Evolutionary conservation across 2,329 filamentous ascomycete species (phyloP).

Genomic region (Polychaeton citri): DNA sequence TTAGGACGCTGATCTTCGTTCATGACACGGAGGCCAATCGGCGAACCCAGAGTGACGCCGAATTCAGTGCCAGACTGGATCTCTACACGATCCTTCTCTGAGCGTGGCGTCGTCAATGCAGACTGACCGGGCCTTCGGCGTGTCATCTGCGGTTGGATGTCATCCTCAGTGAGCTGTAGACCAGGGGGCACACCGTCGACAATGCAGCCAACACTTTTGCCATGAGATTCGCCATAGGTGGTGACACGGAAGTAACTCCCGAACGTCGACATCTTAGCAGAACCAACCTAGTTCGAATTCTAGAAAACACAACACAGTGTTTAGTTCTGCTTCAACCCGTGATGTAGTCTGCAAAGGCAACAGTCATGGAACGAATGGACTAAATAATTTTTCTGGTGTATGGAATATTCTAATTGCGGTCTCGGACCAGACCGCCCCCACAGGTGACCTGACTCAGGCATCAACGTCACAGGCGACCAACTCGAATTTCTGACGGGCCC

Average conservation of each 20-base stretch:
- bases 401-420: too few relatives aligned
- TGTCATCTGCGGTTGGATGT: slow-evolving; percentile 92
- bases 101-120: slow-evolving; percentile 76
- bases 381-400: too few relatives aligned
- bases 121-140: slow-evolving; percentile 80
- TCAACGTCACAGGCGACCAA: too few relatives aligned
- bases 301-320: neutral
- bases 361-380: too few relatives aligned
- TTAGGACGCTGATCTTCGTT: slow-evolving; percentile 89
- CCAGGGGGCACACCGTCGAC: slow-evolving; percentile 85
- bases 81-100: slow-evolving; percentile 82
- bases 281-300: neutral
- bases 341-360: too few relatives aligned
- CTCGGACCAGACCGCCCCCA: too few relatives aligned
- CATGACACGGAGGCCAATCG: slow-evolving; percentile 72
- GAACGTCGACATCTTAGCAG: slow-evolving; percentile 68
- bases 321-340: too few relatives aligned
- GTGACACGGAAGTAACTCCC: slow-evolving; percentile 70
- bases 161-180: slow-evolving; percentile 65
- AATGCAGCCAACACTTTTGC: slow-evolving; percentile 85
- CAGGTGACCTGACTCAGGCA: too few relatives aligned
- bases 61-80: slow-evolving; percentile 91
- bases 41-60: slow-evolving; percentile 79
- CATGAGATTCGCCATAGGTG: slow-evolving; percentile 81
- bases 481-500: too few relatives aligned